A percentile compares a stretch with the other conserved stretches of the same genome.
These are phyloP conservation scores for Zychaea mexicana DNA, from an alignment of 371 early-diverging fungal genomes.

Conservation along the genomic window DNA sequence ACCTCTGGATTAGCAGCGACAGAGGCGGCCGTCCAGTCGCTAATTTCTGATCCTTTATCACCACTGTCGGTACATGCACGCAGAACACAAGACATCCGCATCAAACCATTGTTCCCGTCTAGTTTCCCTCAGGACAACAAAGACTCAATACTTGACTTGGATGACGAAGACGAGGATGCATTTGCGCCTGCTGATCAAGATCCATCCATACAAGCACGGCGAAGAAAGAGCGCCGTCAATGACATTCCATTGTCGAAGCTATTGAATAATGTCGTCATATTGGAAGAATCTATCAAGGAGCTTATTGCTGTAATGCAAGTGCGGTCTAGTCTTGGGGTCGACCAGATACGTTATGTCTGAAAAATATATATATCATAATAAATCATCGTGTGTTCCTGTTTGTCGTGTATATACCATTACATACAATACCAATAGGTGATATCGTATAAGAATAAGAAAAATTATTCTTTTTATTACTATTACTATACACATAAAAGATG, in stretches of 20 bases:
- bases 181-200: conserved; percentile 22
- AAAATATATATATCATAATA: background rate
- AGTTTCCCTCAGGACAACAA: conserved; percentile 46
- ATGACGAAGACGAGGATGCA: conserved; percentile 35
- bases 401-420: too few species aligned
- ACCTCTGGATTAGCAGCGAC: background rate
- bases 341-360: conserved; percentile 51
- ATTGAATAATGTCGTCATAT: conserved; percentile 80
- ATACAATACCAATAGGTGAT: too few species aligned
- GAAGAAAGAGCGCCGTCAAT: conserved; percentile 31
- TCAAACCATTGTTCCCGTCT: conserved; percentile 55
- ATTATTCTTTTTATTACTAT: background rate
- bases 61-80: conserved; percentile 26
- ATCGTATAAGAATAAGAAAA: background rate
- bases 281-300: conserved; percentile 89
- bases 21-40: background rate
- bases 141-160: conserved; percentile 20
- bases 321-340: conserved; percentile 71
- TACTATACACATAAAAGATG: background rate
- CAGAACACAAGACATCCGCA: conserved; percentile 41
- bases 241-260: conserved; percentile 59
- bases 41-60: conserved; percentile 8
- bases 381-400: too few species aligned
- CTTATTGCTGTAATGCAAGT: conserved; percentile 80
- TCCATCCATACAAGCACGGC: conserved; percentile 21